Evolutionary conservation across 495 filamentous ascomycete species (phyloP).

Genomic region (Aspergillus baeticus): DNA sequence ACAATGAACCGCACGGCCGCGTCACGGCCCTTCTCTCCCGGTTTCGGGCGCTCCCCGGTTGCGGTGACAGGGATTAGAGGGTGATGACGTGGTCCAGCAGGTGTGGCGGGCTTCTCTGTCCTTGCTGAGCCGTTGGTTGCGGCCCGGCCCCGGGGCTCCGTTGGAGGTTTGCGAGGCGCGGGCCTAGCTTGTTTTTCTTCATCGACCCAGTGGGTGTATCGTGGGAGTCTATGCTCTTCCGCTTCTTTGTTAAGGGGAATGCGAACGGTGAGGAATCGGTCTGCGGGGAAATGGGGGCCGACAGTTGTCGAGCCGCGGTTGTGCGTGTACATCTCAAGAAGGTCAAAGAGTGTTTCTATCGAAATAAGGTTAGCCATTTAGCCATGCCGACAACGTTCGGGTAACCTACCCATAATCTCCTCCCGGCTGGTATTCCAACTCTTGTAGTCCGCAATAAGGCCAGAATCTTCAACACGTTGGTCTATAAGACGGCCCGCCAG

Average conservation of each 20-base stretch:
- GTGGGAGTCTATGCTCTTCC: constrained; percentile 50
- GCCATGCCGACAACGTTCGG: background rate
- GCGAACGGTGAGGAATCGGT: constrained; percentile 77
- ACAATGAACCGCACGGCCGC: constrained; percentile 91
- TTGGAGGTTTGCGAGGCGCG: constrained; percentile 17
- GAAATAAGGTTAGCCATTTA: background rate
- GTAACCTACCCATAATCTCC: constrained; percentile 63
- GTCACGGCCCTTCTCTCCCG: constrained; percentile 58
- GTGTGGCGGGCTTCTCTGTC: constrained; percentile 1
- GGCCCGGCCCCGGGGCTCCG: constrained; percentile 4
- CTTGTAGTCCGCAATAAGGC: constrained; percentile 44
- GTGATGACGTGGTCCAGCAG: background rate
- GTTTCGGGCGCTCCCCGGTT: constrained; percentile 44
- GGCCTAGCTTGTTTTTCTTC: constrained; percentile 5
- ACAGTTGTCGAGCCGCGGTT: constrained; percentile 70
- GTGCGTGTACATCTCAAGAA: constrained; percentile 86
- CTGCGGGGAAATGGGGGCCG: constrained; percentile 65
- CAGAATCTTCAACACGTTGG: constrained; percentile 44
- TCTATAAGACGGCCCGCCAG: constrained; percentile 68
- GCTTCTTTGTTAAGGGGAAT: constrained; percentile 81
- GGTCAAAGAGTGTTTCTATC: constrained; percentile 76
- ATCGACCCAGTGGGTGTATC: constrained; percentile 46
- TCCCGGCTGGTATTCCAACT: constrained; percentile 61
- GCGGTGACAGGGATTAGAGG: constrained; percentile 39
- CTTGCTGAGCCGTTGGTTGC: constrained; percentile 2